phyloP scores from a whole-genome alignment of 345 rosid genomes.

The Gossypium longicalyx region DNA sequence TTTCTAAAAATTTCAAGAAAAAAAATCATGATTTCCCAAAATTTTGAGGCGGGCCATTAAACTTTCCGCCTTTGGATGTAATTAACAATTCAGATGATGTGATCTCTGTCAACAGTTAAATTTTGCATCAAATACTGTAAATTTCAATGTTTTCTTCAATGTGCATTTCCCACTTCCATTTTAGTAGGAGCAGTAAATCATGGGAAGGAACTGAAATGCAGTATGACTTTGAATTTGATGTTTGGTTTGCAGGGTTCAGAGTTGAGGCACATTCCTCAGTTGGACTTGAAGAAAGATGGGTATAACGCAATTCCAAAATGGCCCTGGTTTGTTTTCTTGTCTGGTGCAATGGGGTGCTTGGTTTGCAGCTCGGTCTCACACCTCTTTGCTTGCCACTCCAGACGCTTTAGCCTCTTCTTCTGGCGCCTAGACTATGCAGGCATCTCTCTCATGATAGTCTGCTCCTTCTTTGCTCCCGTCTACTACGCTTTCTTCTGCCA shows the following conservation, averaged over 20 bases:
- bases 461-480: slow-evolving; percentile 83
- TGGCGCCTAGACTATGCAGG: slow-evolving; percentile 97
- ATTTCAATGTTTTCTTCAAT: not conserved
- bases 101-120: not conserved
- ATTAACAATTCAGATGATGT: not conserved
- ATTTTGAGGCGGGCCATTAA: too few species aligned
- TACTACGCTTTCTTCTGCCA: slow-evolving; percentile 82
- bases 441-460: slow-evolving; percentile 86
- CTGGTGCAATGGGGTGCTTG: slow-evolving; percentile 83
- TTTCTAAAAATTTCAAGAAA: too few species aligned
- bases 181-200: not conserved
- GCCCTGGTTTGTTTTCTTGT: slow-evolving; percentile 90
- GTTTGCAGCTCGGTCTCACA: slow-evolving; percentile 88
- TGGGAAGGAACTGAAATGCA: slow-evolving; percentile 3
- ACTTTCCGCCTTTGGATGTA: too few species aligned
- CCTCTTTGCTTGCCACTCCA: slow-evolving; percentile 90
- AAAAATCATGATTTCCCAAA: too few species aligned
- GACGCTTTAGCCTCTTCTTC: slow-evolving; percentile 62
- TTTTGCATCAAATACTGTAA: not conserved
- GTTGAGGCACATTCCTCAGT: slow-evolving; percentile 28
- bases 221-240: not conserved
- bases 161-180: not conserved
- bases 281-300: slow-evolving; percentile 23
- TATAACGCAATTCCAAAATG: slow-evolving; percentile 48
- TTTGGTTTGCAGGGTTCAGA: slow-evolving; percentile 48